Conservation (phyloP, 208 protist species). For the Acanthamoeba quina region DNA sequence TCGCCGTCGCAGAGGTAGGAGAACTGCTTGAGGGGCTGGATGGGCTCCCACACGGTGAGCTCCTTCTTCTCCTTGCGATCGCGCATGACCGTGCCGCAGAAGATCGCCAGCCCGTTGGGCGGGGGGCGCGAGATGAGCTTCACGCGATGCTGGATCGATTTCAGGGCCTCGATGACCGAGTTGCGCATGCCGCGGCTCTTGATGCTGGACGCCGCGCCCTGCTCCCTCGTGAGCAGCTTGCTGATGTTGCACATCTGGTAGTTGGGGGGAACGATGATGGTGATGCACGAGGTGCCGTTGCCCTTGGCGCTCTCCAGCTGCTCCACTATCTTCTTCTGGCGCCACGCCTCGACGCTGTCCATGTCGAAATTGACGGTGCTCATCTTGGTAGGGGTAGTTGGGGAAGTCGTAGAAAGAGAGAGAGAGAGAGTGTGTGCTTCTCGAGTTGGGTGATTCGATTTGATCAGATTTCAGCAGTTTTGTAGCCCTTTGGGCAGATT, state of each 20-base stretch:
- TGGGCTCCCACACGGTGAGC: conserved; percentile 65
- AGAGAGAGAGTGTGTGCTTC: too few species aligned
- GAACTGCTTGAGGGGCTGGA: conserved; percentile 65
- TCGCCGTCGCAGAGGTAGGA: conserved; percentile 49
- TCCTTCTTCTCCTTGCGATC: conserved; percentile 48
- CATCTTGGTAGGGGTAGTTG: neutral
- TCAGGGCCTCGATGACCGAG: conserved; percentile 55
- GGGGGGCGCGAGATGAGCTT: conserved; percentile 31
- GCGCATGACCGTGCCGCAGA: conserved; percentile 29
- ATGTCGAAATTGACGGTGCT: conserved; percentile 4
- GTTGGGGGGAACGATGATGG: conserved; percentile 57
- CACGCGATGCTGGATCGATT: conserved; percentile 69
- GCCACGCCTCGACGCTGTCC: conserved; percentile 21
- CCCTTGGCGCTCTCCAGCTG: conserved; percentile 23
- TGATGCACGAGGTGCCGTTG: conserved; percentile 56
- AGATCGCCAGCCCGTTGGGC: conserved; percentile 59
- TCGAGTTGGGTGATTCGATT: too few species aligned
- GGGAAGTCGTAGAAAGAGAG: too few species aligned
- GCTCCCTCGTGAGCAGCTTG: conserved; percentile 56
- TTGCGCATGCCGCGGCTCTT: conserved; percentile 46
- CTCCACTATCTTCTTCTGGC: conserved; percentile 64
- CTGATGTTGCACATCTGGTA: conserved; percentile 30
- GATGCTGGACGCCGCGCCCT: conserved; percentile 30
- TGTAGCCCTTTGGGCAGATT: too few species aligned
- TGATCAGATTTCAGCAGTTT: too few species aligned